Conservation (phyloP, 2,329 filamentous ascomycete species). For the Verticillium albo-atrum region DNA sequence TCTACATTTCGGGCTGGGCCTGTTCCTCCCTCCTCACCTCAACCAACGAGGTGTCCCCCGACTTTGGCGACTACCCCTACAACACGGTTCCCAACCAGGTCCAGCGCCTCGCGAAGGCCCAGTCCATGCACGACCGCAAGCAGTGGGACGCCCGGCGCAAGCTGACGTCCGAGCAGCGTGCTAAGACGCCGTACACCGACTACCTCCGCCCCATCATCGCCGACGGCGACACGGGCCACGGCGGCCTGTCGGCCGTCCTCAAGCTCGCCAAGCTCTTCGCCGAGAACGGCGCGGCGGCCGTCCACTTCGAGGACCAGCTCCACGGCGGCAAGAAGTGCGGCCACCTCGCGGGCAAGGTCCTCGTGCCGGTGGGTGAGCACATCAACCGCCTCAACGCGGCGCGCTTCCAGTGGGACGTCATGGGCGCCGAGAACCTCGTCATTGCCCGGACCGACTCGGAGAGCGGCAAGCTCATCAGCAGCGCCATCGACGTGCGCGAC, state of each 20-base stretch:
- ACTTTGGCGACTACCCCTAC: constrained; percentile 98
- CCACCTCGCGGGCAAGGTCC: constrained; percentile 90
- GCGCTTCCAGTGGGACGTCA: constrained; percentile 96
- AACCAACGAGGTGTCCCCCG: constrained; percentile 95
- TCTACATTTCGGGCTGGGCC: constrained; percentile 97
- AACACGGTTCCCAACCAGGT: constrained; percentile 99
- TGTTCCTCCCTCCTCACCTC: constrained; percentile 89
- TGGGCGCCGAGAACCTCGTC: constrained; percentile 92
- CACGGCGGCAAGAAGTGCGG: constrained; percentile 99
- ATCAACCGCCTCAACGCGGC: constrained; percentile 91
- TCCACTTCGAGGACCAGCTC: constrained; percentile 97
- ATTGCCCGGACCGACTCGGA: constrained; percentile 96
- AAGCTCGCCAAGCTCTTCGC: constrained; percentile 97
- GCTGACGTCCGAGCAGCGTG: constrained; percentile 68
- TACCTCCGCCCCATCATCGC: constrained; percentile 94
- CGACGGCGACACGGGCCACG: constrained; percentile 94
- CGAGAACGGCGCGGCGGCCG: constrained; percentile 91
- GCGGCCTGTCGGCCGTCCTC: constrained; percentile 84
- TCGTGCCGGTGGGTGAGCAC: constrained; percentile 91
- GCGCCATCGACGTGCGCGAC: constrained; percentile 87
- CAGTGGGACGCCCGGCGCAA: constrained; percentile 84
- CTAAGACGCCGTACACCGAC: constrained; percentile 76
- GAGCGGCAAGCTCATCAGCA: constrained; percentile 84
- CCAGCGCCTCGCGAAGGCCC: constrained; percentile 91
- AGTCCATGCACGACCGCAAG: constrained; percentile 94